Percentiles rank a stretch among this genome's conserved stretches.
These are phyloP conservation scores for Ophiostoma tasmaniense DNA, from an alignment of 2,329 filamentous ascomycete genomes.

Conservation along the genomic window DNA sequence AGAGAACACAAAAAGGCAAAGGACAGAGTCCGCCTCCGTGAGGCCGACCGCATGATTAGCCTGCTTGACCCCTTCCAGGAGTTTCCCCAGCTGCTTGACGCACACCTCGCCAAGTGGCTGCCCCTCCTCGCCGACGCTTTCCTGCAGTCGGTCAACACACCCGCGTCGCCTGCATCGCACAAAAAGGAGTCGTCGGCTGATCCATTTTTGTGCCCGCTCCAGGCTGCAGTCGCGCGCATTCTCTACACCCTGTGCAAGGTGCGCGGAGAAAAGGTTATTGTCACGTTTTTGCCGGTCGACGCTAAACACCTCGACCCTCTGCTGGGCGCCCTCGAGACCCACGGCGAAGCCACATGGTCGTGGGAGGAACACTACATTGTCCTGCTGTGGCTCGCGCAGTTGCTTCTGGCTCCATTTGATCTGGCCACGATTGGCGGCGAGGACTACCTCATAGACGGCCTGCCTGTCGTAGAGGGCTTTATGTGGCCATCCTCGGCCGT, in stretches of 20 bases:
- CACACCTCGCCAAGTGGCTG: constrained; percentile 67
- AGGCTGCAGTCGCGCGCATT: constrained; percentile 66
- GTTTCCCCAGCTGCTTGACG: constrained; percentile 85
- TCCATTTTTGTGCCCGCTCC: constrained; percentile 45
- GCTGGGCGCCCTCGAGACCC: constrained; percentile 60
- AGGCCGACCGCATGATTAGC: constrained; percentile 25
- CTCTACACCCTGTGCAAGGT: constrained; percentile 93
- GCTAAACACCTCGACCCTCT: constrained; percentile 75
- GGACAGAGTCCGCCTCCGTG: constrained; percentile 16
- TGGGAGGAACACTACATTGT: constrained; percentile 90
- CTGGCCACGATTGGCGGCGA: constrained; percentile 57
- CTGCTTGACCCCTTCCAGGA: constrained; percentile 86
- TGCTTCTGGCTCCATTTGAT: constrained; percentile 82
- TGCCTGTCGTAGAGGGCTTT: constrained; percentile 39
- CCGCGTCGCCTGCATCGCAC: background rate
- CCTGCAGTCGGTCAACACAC: constrained; percentile 41
- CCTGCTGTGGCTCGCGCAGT: constrained; percentile 77
- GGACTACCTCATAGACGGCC: constrained; percentile 26
- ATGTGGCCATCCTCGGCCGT: constrained; percentile 46
- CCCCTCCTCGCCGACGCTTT: constrained; percentile 69
- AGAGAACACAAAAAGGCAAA: constrained; percentile 12
- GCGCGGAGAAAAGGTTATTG: constrained; percentile 83
- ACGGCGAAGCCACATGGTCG: constrained; percentile 36
- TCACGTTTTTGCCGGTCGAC: constrained; percentile 85
- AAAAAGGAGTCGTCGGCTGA: constrained; percentile 25